Base-by-base conservation (phyloP, 768 basidiomycete genomes). In the Asterophora parasitica region DNA sequence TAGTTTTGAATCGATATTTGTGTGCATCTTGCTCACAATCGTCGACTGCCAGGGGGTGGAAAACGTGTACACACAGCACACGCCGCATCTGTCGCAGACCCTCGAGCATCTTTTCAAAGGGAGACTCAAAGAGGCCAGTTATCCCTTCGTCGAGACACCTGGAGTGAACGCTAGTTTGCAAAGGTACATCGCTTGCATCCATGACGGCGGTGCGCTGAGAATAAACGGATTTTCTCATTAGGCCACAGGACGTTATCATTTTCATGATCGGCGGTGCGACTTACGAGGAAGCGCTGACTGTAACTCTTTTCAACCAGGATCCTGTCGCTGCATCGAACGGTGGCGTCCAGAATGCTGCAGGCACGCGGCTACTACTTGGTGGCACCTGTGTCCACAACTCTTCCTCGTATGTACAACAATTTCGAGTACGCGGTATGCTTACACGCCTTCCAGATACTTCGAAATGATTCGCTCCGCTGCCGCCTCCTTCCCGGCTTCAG, bases 1-100 rank as follows among this genome's bases (percentile, higher is more conserved):
- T 46, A 23, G 92, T 90, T n/a, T 46, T 20, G 28, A 15, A 33
- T 23, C 6, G 16, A 27, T 6, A 28, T 17, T 13, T 42, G 32
- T 4, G 4, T 10, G 38, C 23, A 49, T 11, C 44, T 35, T 19
- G 31, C 33, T 31, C 7, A 30, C 30, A 32, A 35, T 26, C n/a
- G 26, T 34, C 10, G 19, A 9, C n/a, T 5, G 53, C 3, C 46
- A 94, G 91, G 96, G 96, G 2, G 95, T 98, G 4, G 96, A 99
- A 68, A 99, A 99, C 59, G 94, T 98, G 12, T 99, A 97, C 63
- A 99, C 92, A 47, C 96, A 98, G 57, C 96, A 98, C 58, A 84
- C 83, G 12, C 96, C 96, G 6, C 93, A 94, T 65, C 73, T 99
- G 4, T 83, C 88, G 1, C 87, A 96, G 60, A 98, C 95, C 2